Conservation (phyloP, 2,329 filamentous ascomycete species). For the Diaporthe ampelina region DNA sequence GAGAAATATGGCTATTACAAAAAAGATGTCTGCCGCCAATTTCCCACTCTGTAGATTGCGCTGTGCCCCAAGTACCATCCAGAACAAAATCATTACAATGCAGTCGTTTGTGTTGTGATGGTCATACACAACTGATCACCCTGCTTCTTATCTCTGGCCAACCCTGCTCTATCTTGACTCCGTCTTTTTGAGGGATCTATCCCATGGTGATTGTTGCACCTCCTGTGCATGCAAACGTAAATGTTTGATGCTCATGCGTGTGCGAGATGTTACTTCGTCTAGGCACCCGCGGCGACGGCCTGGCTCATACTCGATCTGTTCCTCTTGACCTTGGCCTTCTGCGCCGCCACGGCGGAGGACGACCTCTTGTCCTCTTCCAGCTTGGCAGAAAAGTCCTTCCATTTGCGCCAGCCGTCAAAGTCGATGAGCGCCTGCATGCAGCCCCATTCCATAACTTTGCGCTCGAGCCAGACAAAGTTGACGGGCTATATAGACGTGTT, state of each 20-base stretch:
- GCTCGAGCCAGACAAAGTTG: constrained; percentile 96
- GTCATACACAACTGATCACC: background rate
- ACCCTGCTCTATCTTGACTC: background rate
- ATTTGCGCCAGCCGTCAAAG: constrained; percentile 97
- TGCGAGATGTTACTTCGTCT: background rate
- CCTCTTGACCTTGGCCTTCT: constrained; percentile 42
- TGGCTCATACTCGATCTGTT: constrained; percentile 38
- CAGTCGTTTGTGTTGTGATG: constrained; percentile 19
- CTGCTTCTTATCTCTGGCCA: background rate
- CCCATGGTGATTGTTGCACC: background rate
- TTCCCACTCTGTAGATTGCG: background rate
- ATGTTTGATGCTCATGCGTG: background rate
- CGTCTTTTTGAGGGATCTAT: background rate
- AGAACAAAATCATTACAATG: constrained; percentile 26
- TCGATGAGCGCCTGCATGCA: constrained; percentile 99
- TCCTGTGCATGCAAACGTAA: background rate
- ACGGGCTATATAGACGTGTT: constrained; percentile 78
- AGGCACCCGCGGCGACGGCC: constrained; percentile 38
- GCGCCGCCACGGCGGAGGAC: constrained; percentile 12
- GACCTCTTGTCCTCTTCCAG: constrained; percentile 43
- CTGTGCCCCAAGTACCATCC: constrained; percentile 14
- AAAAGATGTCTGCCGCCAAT: constrained; percentile 2
- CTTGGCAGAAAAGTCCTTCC: constrained; percentile 83
- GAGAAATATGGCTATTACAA: constrained; percentile 25
- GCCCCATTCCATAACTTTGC: constrained; percentile 99